Conservation (phyloP, 768 basidiomycete species). For the Panaeolus papilionaceus region DNA sequence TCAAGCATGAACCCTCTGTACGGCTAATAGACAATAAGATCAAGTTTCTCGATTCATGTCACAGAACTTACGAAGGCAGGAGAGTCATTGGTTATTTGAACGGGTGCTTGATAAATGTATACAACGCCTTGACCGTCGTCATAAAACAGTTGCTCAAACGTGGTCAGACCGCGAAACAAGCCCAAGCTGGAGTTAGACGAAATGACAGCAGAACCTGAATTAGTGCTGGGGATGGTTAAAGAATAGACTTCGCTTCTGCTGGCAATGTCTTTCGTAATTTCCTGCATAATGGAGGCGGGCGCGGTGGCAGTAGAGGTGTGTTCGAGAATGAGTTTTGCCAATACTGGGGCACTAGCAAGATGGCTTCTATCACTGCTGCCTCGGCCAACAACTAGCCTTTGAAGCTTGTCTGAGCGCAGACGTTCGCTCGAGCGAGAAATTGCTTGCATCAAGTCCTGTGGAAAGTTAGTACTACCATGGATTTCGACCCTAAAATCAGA, state of each 20-base stretch:
- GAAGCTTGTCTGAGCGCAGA: constrained; percentile 60
- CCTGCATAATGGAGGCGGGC: constrained; percentile 52
- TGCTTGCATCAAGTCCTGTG: constrained; percentile 65
- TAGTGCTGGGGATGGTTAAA: constrained; percentile 53
- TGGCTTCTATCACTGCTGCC: constrained; percentile 51
- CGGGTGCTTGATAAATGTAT: constrained; percentile 62
- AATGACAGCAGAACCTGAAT: constrained; percentile 60
- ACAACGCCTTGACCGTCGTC: constrained; percentile 50
- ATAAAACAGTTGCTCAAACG: constrained; percentile 77
- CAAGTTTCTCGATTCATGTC: background rate
- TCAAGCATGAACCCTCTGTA: constrained; percentile 85
- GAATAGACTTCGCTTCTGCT: constrained; percentile 64
- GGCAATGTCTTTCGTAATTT: constrained; percentile 56
- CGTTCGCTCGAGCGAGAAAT: constrained; percentile 51
- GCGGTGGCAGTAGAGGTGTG: constrained; percentile 34
- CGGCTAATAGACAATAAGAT: constrained; percentile 45
- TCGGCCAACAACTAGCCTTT: constrained; percentile 63
- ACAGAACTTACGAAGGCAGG: constrained; percentile 65
- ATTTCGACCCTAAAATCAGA: constrained; percentile 56
- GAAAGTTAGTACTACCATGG: constrained; percentile 41
- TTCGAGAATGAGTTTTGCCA: constrained; percentile 51
- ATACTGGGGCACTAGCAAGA: constrained; percentile 44
- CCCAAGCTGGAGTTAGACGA: constrained; percentile 71
- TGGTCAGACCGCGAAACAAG: constrained; percentile 75
- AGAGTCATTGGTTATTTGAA: constrained; percentile 60